Evolutionary conservation across 2,329 filamentous ascomycete genomes (phyloP), one percentile per base, ranked within the genome.

Genomic region (Chaetomiaceae sp.): DNA sequence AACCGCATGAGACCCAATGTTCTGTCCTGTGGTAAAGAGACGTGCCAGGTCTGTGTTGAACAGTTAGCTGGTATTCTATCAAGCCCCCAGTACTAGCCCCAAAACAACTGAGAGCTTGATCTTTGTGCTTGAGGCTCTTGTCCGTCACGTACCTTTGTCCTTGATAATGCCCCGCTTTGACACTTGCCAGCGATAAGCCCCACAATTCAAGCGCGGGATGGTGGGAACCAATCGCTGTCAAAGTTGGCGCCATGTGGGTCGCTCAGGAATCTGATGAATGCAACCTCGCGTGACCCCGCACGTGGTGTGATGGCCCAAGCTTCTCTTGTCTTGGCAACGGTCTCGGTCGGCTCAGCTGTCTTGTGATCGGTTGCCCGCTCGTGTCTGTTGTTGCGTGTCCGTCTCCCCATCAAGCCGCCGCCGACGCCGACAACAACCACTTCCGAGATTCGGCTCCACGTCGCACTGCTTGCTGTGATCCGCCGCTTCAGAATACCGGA

Each of bases 261-360:
- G 19, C 7, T 11, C 20, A 9, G 3, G 7, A 14, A 20, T 8
- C 20, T 17, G 14, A 20, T 23, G 25, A 31, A 36, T 31, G 22
- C 23, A 3, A 22, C 14, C 17, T 17, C 57, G 23, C 47, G 57
- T 59, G 57, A 55, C 27, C 14, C 17, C 1, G 42, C 57, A 59
- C 54, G 54, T 59, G 57, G 22, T 7, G 23, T 4, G n/a, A 6
- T 42, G 48, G 54, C 19, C 42, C 48, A 50, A 54, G 54, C 56
- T 56, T 37, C 27, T n/a, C 6, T 8, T 15, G 6, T 4, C 17
- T 34, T 37, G 49, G 34, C 33, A 23, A 36, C 17, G 31, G 31
- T 31, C 20, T 3, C 22, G 11, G 34, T 42, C 34, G 12, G 34
- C 17, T 33, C 19, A 25, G 33, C 15, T 39, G 38, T 47, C 43